Evolutionary conservation across 192 early-diverging fungal genomes (phyloP).

Genomic region (Lunasporangiospora selenospora): DNA sequence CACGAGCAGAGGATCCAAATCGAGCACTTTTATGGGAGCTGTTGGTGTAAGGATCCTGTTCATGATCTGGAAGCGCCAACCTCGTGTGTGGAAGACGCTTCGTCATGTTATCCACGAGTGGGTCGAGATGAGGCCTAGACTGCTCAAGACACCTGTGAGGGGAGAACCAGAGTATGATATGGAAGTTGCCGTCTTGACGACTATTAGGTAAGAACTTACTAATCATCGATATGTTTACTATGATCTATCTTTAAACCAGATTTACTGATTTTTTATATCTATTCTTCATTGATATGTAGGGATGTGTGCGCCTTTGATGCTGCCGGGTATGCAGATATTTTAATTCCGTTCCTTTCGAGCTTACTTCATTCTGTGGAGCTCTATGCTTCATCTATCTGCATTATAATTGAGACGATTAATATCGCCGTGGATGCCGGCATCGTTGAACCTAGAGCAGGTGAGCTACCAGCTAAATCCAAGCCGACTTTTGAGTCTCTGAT

Average conservation of each 20-base stretch:
- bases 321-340: constrained; percentile 50
- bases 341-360: constrained; percentile 57
- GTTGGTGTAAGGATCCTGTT: constrained; percentile 56
- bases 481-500: background rate
- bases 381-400: constrained; percentile 46
- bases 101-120: constrained; percentile 57
- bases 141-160: constrained; percentile 27
- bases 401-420: constrained; percentile 58
- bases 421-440: constrained; percentile 50
- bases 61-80: constrained; percentile 53
- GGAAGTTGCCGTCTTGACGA: constrained; percentile 58
- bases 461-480: too few relatives aligned
- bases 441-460: constrained; percentile 54
- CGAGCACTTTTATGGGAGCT: constrained; percentile 44
- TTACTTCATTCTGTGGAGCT: constrained; percentile 55
- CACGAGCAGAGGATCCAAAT: constrained; percentile 20
- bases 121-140: constrained; percentile 47
- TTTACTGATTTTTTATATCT: background rate
- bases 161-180: constrained; percentile 48
- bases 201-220: constrained; percentile 42
- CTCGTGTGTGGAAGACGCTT: constrained; percentile 60
- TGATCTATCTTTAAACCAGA: background rate
- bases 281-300: constrained; percentile 17
- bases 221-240: background rate
- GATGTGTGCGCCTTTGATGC: constrained; percentile 54